Evolutionary conservation across 306 rosid genomes (phyloP).

Genomic region (Vigna angularis): DNA sequence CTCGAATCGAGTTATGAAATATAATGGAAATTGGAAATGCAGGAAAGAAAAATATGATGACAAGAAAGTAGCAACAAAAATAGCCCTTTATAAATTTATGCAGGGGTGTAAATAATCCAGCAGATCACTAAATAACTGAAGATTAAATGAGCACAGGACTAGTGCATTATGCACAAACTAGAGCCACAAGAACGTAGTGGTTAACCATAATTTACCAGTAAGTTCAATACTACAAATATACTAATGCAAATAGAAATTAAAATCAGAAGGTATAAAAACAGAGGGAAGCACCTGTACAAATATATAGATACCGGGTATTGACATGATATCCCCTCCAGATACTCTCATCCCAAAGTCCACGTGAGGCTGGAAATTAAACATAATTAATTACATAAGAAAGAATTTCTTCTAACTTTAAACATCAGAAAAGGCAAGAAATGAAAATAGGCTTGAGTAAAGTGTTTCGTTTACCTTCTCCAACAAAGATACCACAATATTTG

Average conservation of each 20-base stretch:
- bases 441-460: constrained; percentile 5
- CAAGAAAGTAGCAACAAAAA: constrained; percentile 18
- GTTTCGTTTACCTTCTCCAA: constrained; percentile 78
- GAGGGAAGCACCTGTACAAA: constrained; percentile 80
- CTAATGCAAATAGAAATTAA: not conserved
- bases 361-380: constrained; percentile 69
- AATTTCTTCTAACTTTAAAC: constrained; percentile 22
- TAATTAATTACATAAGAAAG: constrained; percentile 9
- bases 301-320: constrained; percentile 86
- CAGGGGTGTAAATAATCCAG: constrained; percentile 26
- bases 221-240: not conserved
- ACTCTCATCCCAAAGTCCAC: constrained; percentile 86
- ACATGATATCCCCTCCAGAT: constrained; percentile 91
- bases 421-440: constrained; percentile 23
- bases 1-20: constrained; percentile 34
- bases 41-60: not conserved
- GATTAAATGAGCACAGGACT: constrained; percentile 8
- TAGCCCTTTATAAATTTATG: not conserved
- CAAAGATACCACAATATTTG: constrained; percentile 73
- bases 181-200: constrained; percentile 6
- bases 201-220: constrained; percentile 24
- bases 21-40: not conserved
- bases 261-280: not conserved
- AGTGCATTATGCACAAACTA: constrained; percentile 5
- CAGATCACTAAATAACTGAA: constrained; percentile 28